phyloP scores from a whole-genome alignment of 2,329 filamentous ascomycete species.

The Venturia oleaginea region DNA sequence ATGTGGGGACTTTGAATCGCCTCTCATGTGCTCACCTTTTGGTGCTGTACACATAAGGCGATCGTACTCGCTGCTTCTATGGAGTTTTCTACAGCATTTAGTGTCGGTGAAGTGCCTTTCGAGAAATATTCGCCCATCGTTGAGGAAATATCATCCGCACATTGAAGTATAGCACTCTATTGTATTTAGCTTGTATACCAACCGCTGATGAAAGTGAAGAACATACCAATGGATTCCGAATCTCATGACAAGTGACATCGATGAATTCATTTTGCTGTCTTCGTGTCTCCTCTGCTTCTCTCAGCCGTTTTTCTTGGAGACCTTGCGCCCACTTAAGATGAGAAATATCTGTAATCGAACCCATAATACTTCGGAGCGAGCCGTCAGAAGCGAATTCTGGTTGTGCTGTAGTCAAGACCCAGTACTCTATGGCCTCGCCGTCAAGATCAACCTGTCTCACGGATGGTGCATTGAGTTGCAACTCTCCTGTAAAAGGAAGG shows the following conservation, averaged over 20 bases:
- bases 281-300: conserved; percentile 9
- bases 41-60: conserved; percentile 37
- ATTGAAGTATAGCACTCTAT: conserved; percentile 13
- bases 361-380: conserved; percentile 9
- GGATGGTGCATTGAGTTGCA: conserved; percentile 28
- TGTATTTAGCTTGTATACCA: not conserved
- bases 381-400: conserved; percentile 13
- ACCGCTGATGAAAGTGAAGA: not conserved
- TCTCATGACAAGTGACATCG: conserved; percentile 15
- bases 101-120: not conserved
- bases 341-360: conserved; percentile 12
- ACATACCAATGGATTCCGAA: conserved; percentile 16
- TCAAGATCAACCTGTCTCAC: conserved; percentile 19
- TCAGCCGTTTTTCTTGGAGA: conserved; percentile 8
- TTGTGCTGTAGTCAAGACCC: conserved; percentile 31
- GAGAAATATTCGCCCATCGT: conserved; percentile 3
- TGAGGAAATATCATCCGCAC: conserved; percentile 16
- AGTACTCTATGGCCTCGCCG: conserved; percentile 35
- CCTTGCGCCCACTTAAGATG: conserved; percentile 14
- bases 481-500: conserved; percentile 32
- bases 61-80: conserved; percentile 29
- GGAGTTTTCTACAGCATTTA: conserved; percentile 22
- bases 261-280: conserved; percentile 19
- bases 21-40: conserved; percentile 16
- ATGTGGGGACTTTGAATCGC: not conserved